phyloP scores from a whole-genome alignment of 129 eudicot genomes.

The Flaveria linearis region DNA sequence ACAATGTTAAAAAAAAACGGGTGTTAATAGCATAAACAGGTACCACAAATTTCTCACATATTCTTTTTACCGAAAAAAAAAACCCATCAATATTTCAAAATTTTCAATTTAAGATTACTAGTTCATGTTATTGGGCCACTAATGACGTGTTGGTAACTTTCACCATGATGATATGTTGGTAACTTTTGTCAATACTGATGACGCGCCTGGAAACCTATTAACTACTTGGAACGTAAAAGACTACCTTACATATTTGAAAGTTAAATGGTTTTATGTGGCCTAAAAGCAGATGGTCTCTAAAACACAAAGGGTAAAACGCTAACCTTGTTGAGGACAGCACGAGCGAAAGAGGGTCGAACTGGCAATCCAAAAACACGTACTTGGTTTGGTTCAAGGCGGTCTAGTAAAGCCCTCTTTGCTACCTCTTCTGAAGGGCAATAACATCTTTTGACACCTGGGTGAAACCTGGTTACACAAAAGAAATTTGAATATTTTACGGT shows the following conservation, averaged over 20 bases:
- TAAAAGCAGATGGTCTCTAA: neutral
- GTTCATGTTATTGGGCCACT: neutral
- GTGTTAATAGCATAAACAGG: neutral
- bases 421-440: conserved; percentile 93
- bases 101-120: neutral
- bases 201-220: neutral
- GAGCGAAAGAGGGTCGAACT: conserved; percentile 77
- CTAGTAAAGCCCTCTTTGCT: conserved; percentile 70
- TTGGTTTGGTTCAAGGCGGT: conserved; percentile 70
- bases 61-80: neutral
- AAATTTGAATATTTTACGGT: neutral
- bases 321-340: conserved; percentile 71
- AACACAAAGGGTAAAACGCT: neutral
- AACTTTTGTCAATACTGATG: too few relatives aligned
- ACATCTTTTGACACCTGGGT: conserved; percentile 79
- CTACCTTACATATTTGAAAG: neutral
- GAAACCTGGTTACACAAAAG: conserved; percentile 63
- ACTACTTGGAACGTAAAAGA: neutral
- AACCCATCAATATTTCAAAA: neutral
- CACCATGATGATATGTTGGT: too few relatives aligned
- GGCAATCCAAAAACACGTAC: conserved; percentile 80
- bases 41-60: neutral
- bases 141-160: too few relatives aligned
- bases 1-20: neutral
- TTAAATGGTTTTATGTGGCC: neutral